Percentiles rank a stretch among this genome's conserved stretches.
phyloP scores from a whole-genome alignment of 2,329 filamentous ascomycete genomes.

The Penicillium sp. region DNA sequence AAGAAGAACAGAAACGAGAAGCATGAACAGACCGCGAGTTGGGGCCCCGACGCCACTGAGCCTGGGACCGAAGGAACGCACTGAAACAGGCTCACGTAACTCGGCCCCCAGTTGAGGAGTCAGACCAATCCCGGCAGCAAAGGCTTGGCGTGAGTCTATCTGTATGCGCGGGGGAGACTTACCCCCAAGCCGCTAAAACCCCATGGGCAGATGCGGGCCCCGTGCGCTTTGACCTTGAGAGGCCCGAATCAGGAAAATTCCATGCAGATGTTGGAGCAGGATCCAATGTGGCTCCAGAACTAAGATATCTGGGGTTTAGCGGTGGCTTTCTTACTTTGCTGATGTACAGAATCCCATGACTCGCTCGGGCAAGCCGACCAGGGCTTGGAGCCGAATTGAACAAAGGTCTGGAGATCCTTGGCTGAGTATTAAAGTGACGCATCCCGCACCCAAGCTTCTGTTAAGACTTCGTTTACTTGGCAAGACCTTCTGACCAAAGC shows the following conservation, averaged over 20 bases:
- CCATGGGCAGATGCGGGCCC: background rate
- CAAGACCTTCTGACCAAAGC: background rate
- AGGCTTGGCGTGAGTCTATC: background rate
- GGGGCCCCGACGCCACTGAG: no score
- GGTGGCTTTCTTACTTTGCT: background rate
- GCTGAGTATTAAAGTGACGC: background rate
- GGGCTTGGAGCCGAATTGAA: background rate
- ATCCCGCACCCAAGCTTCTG: background rate
- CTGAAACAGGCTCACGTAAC: background rate
- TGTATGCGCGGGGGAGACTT: background rate
- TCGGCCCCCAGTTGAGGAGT: background rate
- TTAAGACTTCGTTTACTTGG: background rate
- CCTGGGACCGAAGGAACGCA: background rate
- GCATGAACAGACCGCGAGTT: no score
- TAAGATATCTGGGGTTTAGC: background rate
- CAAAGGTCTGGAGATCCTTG: background rate
- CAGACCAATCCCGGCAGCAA: background rate
- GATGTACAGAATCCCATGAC: background rate
- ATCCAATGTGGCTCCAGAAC: background rate
- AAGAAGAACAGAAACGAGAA: no score
- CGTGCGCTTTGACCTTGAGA: background rate
- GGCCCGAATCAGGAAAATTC: background rate
- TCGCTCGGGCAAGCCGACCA: background rate
- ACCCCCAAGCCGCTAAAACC: background rate
- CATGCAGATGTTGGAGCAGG: background rate